Evolutionary conservation across 2,329 filamentous ascomycete species (phyloP).

Genomic region (Colletotrichum salicis): DNA sequence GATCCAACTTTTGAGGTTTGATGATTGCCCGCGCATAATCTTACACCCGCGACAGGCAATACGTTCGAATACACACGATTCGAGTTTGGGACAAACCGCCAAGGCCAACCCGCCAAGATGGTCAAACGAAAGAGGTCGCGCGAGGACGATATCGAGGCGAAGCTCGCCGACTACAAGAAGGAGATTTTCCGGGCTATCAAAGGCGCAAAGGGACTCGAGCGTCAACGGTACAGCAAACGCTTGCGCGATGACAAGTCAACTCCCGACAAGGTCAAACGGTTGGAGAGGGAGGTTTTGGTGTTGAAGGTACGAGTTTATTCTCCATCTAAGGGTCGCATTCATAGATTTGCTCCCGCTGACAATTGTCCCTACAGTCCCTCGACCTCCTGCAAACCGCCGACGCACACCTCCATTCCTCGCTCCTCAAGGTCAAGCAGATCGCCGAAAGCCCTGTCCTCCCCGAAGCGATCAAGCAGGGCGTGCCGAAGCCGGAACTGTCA

Average conservation of each 20-base stretch:
- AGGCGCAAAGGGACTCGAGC: constrained; percentile 78
- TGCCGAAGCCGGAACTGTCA: constrained; percentile 61
- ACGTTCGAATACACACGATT: background rate
- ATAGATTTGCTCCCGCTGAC: constrained; percentile 15
- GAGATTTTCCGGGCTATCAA: constrained; percentile 76
- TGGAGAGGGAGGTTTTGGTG: constrained; percentile 70
- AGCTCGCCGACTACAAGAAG: constrained; percentile 66
- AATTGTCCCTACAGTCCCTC: constrained; percentile 55
- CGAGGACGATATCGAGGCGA: constrained; percentile 58
- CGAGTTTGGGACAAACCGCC: background rate
- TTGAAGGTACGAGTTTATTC: constrained; percentile 56
- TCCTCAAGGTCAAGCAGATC: constrained; percentile 64
- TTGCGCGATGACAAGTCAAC: constrained; percentile 58
- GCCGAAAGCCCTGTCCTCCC: constrained; percentile 63
- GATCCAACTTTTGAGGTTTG: background rate
- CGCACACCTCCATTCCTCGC: constrained; percentile 64
- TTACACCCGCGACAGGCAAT: background rate
- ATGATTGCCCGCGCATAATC: background rate
- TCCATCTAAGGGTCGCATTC: background rate
- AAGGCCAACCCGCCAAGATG: constrained; percentile 49
- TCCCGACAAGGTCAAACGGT: constrained; percentile 63
- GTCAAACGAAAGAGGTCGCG: constrained; percentile 66
- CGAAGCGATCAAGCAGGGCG: constrained; percentile 55
- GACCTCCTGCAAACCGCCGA: constrained; percentile 68
- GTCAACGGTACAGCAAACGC: constrained; percentile 77